Evolutionary conservation across 306 rosid species (phyloP).

Genomic region (Hippophae gyantsensis): DNA sequence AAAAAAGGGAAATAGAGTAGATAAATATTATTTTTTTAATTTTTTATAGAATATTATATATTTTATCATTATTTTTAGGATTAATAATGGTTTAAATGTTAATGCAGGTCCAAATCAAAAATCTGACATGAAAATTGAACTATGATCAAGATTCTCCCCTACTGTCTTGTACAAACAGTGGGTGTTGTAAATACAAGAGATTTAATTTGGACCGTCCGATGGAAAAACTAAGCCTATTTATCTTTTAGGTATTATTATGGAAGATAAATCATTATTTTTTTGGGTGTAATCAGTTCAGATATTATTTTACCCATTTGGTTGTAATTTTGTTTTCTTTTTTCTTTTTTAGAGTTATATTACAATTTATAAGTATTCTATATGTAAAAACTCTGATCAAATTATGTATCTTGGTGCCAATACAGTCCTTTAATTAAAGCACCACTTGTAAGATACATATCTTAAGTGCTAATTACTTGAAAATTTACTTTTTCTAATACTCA

Average conservation of each 20-base stretch:
- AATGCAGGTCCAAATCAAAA: conserved; percentile 63
- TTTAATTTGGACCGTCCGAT: conserved; percentile 34
- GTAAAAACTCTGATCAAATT: conserved; percentile 55
- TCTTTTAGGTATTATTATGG: conserved; percentile 22
- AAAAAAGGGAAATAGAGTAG: not conserved
- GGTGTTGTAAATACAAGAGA: conserved; percentile 51
- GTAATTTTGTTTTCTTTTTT: conserved; percentile 38
- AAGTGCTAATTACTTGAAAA: conserved; percentile 41
- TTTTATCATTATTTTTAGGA: conserved; percentile 18
- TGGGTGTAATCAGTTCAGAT: not conserved
- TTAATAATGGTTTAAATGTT: conserved; percentile 6
- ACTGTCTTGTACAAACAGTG: conserved; percentile 13
- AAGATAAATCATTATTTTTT: conserved; percentile 27
- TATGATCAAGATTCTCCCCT: conserved; percentile 26
- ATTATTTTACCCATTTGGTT: conserved; percentile 13
- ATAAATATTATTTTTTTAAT: too few relatives aligned
- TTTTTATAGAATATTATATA: not conserved
- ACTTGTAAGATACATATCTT: conserved; percentile 49
- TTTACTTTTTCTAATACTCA: conserved; percentile 6
- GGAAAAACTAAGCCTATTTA: conserved; percentile 17
- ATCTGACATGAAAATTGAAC: conserved; percentile 69
- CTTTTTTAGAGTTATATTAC: conserved; percentile 27
- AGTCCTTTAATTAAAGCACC: conserved; percentile 25
- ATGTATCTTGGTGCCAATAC: conserved; percentile 38
- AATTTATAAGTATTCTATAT: conserved; percentile 24